Base-by-base conservation (phyloP, 2,329 filamentous ascomycete species). In the Aspergillus melleus region DNA sequence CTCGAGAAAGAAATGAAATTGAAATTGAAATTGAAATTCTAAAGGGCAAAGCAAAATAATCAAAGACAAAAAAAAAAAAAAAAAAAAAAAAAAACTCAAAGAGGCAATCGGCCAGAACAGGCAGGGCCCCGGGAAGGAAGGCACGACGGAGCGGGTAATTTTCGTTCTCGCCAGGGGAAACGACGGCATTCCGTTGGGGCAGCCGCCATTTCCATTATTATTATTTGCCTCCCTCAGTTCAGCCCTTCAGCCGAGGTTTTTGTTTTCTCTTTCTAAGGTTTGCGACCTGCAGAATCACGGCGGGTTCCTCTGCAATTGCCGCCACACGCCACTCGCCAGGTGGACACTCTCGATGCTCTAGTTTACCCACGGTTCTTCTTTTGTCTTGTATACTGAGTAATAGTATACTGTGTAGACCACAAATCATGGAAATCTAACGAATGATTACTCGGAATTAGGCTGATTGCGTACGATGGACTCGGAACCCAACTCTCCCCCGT, bases 11-110 rank as follows among this genome's bases (percentile, higher is more conserved):
- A 16, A 16, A 39, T 12, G 36, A 39, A 39, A 39, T 39, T 39
- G 12, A 6, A 39, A 14, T 4, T 22, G 12, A 4, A 16, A 6
- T 39, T 54, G 52, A 57, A 58, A 60, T 29, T 29, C 26, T 61
- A 52, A 60, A 53, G 49, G 51, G 32, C 32, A 39, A 49, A 52
- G 12, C 36, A 55, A 55, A 63, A 49, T 29, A 29, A 29, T 29
- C 26, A 8, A 29, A 29, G 24, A 30, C 46, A 55, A 32, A 51
- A 39, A 46, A 42, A 42, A 32, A 54, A 51, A 19, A 30, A 29
- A 36, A 30, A 51, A 55, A 32, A 51, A 26, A 36, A 36, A 52
- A 39, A 49, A 42, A 8, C 44, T 49, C 3, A 4, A 49, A 16
- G 30, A 56, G 32, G 26, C 20, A 50, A 50, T 46, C 42, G 42